Evolutionary conservation across 2,329 filamentous ascomycete species (phyloP).

Genomic region (Clonostachys solani): DNA sequence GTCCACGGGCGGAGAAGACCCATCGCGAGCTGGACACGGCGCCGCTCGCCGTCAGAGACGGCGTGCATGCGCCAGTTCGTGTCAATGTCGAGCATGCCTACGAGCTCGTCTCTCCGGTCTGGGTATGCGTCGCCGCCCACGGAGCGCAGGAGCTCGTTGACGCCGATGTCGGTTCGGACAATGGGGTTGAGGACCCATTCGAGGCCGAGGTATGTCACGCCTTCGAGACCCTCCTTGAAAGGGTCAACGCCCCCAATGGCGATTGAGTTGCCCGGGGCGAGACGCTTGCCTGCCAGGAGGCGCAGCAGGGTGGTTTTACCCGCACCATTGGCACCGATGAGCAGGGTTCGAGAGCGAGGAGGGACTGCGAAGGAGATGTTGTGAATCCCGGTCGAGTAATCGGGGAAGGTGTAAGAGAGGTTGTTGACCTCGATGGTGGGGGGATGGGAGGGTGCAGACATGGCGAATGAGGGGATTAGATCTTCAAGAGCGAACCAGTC

Average conservation of each 20-base stretch:
- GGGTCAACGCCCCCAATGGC: conserved; percentile 80
- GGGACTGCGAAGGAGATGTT: conserved; percentile 75
- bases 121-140: conserved; percentile 85
- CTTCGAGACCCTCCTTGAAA: conserved; percentile 84
- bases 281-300: conserved; percentile 89
- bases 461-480: conserved; percentile 7
- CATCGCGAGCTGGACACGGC: conserved; percentile 94
- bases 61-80: conserved; percentile 92
- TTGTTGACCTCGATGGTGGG: conserved; percentile 69
- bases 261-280: conserved; percentile 74
- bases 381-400: conserved; percentile 74
- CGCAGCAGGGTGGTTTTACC: conserved; percentile 96
- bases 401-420: conserved; percentile 86
- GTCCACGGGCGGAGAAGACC: conserved; percentile 88
- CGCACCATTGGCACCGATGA: conserved; percentile 95
- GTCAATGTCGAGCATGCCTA: conserved; percentile 88
- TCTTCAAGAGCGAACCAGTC: not conserved
- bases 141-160: conserved; percentile 76
- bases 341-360: conserved; percentile 76
- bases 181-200: conserved; percentile 99
- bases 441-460: conserved; percentile 19
- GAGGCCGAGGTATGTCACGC: conserved; percentile 93
- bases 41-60: conserved; percentile 86
- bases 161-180: conserved; percentile 90
- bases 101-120: conserved; percentile 78